phyloP scores from a whole-genome alignment of 1,284 basidiomycete species.

The Malassezia restricta region DNA sequence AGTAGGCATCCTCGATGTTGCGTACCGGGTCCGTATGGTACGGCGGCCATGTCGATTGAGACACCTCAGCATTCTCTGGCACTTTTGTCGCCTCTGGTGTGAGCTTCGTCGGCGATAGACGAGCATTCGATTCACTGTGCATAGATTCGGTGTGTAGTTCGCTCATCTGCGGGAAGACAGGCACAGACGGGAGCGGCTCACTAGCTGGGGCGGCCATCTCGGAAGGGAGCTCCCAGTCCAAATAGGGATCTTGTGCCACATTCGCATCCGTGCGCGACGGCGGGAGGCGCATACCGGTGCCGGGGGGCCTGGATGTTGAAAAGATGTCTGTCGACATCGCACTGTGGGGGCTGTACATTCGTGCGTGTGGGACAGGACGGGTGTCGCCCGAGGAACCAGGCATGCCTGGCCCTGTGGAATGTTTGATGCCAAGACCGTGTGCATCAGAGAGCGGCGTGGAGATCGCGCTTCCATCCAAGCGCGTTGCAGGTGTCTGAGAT shows the following conservation, averaged over 20 bases:
- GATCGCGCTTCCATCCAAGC: neutral
- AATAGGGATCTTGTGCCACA: too few species aligned
- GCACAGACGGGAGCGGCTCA: neutral
- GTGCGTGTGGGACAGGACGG: constrained; percentile 2
- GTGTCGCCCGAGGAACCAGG: neutral
- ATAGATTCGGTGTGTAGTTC: too few species aligned
- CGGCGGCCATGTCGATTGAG: neutral
- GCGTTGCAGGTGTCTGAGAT: neutral
- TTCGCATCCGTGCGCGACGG: neutral
- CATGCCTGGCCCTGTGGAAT: neutral
- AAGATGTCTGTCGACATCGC: constrained; percentile 3
- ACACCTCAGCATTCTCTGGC: neutral
- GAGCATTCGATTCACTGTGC: neutral
- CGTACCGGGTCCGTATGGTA: neutral
- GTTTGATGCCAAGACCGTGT: constrained; percentile 4
- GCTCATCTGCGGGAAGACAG: neutral
- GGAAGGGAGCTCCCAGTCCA: neutral
- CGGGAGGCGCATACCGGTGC: constrained; percentile 1
- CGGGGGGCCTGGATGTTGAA: neutral
- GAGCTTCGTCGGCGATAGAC: neutral
- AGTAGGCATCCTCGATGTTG: neutral
- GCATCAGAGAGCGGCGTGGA: neutral
- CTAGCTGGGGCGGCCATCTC: neutral
- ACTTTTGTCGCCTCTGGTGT: neutral
- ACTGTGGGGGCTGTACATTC: constrained; percentile 1